A percentile compares a stretch with the other conserved stretches of the same genome.
These are phyloP conservation scores for Omphalea diandra DNA, from an alignment of 441 rosid genomes.

Conservation along the genomic window DNA sequence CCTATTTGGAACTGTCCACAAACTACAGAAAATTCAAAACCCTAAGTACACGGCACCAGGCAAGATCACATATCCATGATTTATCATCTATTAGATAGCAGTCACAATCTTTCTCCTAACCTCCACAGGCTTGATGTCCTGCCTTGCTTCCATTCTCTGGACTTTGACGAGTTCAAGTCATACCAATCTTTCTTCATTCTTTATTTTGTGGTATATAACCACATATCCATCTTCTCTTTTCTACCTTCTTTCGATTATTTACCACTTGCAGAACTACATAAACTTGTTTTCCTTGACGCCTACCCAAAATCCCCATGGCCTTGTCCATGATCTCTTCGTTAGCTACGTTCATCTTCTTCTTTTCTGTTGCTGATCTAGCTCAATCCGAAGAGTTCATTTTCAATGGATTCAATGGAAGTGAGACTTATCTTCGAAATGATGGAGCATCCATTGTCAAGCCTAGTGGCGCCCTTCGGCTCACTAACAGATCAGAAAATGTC, in stretches of 20 bases:
- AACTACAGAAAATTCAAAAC: neutral
- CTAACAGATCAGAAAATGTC: slow-evolving; percentile 26
- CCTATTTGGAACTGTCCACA: neutral
- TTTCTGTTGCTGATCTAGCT: slow-evolving; percentile 22
- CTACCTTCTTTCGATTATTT: neutral
- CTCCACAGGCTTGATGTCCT: too few species aligned
- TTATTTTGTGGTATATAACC: too few species aligned
- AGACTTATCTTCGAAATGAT: neutral
- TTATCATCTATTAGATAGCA: too few species aligned
- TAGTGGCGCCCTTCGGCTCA: slow-evolving; percentile 48
- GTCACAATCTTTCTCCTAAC: too few species aligned
- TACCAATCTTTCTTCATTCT: neutral
- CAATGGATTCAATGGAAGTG: slow-evolving; percentile 41
- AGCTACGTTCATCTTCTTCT: slow-evolving; percentile 3
- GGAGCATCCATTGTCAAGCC: slow-evolving; percentile 31
- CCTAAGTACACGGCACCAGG: neutral
- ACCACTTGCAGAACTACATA: neutral
- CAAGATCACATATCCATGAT: too few species aligned
- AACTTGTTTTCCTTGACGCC: too few species aligned
- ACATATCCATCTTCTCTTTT: neutral
- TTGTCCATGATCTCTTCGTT: slow-evolving; percentile 14
- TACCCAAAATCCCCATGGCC: slow-evolving; percentile 20
- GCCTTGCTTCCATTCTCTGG: neutral
- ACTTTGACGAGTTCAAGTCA: neutral
- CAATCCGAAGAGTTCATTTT: slow-evolving; percentile 36